Evolutionary conservation across 306 rosid species (phyloP), one percentile per base, ranked within the genome.

Genomic region (Castanea mollissima): DNA sequence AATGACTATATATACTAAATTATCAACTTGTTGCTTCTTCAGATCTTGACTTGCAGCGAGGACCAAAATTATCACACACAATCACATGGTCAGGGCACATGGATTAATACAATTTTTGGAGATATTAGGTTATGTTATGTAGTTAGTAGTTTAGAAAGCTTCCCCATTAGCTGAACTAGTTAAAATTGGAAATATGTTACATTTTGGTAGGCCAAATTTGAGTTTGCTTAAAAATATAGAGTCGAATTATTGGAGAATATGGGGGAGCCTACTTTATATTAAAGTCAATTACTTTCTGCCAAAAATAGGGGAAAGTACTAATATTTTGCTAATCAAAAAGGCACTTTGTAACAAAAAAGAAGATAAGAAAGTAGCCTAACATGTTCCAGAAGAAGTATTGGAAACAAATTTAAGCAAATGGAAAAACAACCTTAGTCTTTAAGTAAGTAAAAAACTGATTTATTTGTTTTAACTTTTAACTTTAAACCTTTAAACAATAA

Each of bases 41-140:
- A 62, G 81, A 81, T 76, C 77, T 76, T 76, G 73, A 76, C 85
- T 52, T 34, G 6, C 31, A 35, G 72, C 51, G 20, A 32, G 71
- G 23, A 59, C 12, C 71, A 65, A 32, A 12, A 32, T 31, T 32
- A 65, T 65, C 51, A 65, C 21, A 44, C 72, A 7, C 9, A 19
- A 4, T 67, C 72, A 67, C 72, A 67, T 35, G 72, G 72, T 34
- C 16, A 68, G 52, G 49, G 72, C 54, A 68, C 72, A 68, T 68
- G 25, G 72, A 19, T 68, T n/a, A 19, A 68, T 8, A 68, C 20
- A 6, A 46, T n/a, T 67, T 29, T 16, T 19, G 41, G 27, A 4
- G 2, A 19, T 19, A 27, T 49, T 49, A 49, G 16, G 46, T 41
- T 34, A 67, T 6, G 21, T 34, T 2, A 35, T 34, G 23, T 19